Evolutionary conservation across 768 basidiomycete genomes (phyloP).

Genomic region (Melanogaster broomeanus): DNA sequence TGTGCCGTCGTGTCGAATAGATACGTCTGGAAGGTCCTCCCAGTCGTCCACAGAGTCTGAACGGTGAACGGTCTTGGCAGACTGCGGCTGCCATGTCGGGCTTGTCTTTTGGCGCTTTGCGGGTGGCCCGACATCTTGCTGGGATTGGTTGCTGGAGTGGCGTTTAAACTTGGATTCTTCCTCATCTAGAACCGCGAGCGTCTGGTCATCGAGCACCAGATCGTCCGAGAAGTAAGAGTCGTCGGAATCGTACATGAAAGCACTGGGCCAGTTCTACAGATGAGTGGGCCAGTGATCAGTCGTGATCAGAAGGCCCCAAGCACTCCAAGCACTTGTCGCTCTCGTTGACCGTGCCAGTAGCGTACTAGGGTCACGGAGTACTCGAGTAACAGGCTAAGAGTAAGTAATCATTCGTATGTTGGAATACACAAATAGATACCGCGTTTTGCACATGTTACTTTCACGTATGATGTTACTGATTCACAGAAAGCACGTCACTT

Average conservation of each 20-base stretch:
- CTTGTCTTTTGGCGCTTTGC: constrained; percentile 59
- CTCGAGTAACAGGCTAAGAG: too few species aligned
- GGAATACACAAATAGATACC: too few species aligned
- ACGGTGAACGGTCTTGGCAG: constrained; percentile 28
- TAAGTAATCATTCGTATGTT: too few species aligned
- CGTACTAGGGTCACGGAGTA: too few species aligned
- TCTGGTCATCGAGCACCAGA: constrained; percentile 60
- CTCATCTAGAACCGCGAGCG: constrained; percentile 61
- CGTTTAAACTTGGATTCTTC: constrained; percentile 46
- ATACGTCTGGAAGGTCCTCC: constrained; percentile 65
- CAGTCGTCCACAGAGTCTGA: constrained; percentile 36
- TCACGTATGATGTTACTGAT: too few species aligned
- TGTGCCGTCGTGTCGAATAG: constrained; percentile 56
- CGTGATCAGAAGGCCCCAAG: too few species aligned
- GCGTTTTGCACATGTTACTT: too few species aligned
- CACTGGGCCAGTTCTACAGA: too few species aligned
- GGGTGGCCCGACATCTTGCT: constrained; percentile 35
- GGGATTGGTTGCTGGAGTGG: constrained; percentile 25
- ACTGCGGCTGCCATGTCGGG: constrained; percentile 44
- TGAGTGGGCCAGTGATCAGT: too few species aligned
- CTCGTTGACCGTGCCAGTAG: too few species aligned
- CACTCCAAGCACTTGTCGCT: too few species aligned
- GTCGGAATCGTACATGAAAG: constrained; percentile 63
- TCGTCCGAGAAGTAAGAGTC: constrained; percentile 70
- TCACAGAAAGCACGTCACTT: too few species aligned